A percentile compares a stretch with the other conserved stretches of the same genome.
Conservation (phyloP, 495 filamentous ascomycete genomes). For the Letharia lupina region DNA sequence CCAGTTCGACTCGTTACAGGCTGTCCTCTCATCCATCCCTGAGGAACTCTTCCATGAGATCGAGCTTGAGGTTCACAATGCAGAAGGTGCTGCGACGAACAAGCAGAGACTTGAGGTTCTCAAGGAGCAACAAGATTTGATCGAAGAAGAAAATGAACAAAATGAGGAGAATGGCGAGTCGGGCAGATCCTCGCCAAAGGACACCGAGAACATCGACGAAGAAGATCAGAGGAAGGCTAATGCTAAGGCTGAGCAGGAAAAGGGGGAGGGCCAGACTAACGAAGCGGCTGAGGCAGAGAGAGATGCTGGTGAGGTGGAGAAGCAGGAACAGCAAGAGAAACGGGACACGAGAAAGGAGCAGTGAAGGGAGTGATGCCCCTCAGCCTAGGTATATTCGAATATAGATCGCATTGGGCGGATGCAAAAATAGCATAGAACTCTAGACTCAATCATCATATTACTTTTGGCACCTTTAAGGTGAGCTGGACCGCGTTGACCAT, state of each 20-base stretch:
- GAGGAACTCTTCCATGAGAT: slow-evolving; percentile 99
- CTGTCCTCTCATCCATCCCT: slow-evolving; percentile 86
- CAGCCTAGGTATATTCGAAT: neutral
- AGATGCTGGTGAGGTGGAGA: slow-evolving; percentile 35
- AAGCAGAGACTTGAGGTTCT: slow-evolving; percentile 98
- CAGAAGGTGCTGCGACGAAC: slow-evolving; percentile 96
- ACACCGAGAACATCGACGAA: slow-evolving; percentile 79
- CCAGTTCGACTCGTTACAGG: slow-evolving; percentile 88
- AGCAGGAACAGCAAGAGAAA: slow-evolving; percentile 23
- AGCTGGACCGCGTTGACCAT: neutral
- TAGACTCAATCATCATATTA: slow-evolving; percentile 7
- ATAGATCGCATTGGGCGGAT: slow-evolving; percentile 4
- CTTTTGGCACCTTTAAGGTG: neutral
- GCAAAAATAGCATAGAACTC: slow-evolving; percentile 5
- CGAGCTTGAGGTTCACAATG: slow-evolving; percentile 94
- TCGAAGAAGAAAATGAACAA: slow-evolving; percentile 93
- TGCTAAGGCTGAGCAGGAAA: slow-evolving; percentile 29
- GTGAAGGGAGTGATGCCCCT: neutral
- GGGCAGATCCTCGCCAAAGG: slow-evolving; percentile 48
- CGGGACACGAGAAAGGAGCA: neutral
- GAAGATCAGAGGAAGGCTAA: slow-evolving; percentile 25
- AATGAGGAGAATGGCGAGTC: slow-evolving; percentile 61
- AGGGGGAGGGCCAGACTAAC: slow-evolving; percentile 29
- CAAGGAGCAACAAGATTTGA: slow-evolving; percentile 97
- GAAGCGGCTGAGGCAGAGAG: slow-evolving; percentile 38